These are phyloP conservation scores for Diplocarpon rosae DNA, from an alignment of 2,329 filamentous ascomycete species.

Conservation along the genomic window DNA sequence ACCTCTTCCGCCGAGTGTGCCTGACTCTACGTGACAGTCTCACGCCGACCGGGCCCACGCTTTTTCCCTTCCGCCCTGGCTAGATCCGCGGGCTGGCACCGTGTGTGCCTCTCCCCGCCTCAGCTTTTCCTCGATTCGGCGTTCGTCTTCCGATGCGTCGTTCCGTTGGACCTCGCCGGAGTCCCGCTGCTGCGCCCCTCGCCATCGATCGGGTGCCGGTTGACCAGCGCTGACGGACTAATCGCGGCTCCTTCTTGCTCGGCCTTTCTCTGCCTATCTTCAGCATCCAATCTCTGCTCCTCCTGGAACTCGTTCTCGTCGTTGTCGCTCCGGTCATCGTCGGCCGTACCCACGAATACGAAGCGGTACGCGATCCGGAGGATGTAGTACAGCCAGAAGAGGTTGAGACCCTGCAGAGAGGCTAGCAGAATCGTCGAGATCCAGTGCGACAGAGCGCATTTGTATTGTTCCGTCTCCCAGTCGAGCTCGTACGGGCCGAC, in stretches of 20 bases:
- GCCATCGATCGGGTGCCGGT: conserved; percentile 12
- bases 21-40: no score
- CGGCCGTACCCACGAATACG: conserved; percentile 45
- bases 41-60: no score
- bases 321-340: conserved; percentile 65
- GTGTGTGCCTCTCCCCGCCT: conserved; percentile 2
- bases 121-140: conserved; percentile 7
- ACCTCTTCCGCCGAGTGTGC: no score
- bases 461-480: conserved; percentile 69
- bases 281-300: conserved; percentile 15
- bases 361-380: conserved; percentile 64
- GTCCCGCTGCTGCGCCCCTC: conserved; percentile 14
- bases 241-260: conserved; percentile 4
- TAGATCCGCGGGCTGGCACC: background rate
- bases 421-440: conserved; percentile 57
- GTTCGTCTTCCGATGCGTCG: conserved; percentile 17
- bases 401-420: conserved; percentile 60
- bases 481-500: conserved; percentile 65
- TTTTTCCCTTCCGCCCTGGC: no score
- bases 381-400: conserved; percentile 76
- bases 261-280: conserved; percentile 6
- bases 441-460: conserved; percentile 57
- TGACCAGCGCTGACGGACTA: conserved; percentile 11
- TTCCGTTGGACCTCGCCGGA: conserved; percentile 11
- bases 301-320: conserved; percentile 35